Conservation (phyloP, 306 rosid species). For the Fragaria iinumae region DNA sequence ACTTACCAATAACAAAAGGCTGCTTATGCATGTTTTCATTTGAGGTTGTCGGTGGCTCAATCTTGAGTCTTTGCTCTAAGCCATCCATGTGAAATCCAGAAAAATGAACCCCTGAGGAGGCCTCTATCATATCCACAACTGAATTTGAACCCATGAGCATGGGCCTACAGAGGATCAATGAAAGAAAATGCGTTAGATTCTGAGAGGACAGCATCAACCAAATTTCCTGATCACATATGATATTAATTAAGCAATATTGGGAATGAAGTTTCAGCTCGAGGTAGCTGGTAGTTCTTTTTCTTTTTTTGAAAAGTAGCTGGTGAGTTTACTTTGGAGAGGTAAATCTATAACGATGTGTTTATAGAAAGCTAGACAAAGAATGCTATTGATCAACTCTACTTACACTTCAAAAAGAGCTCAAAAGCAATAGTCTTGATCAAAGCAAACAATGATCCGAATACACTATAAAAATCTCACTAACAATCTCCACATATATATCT, state of each 20-base stretch:
- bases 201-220: not conserved
- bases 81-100: constrained; percentile 81
- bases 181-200: constrained; percentile 8
- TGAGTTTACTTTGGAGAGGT: too few relatives aligned
- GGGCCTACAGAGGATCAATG: constrained; percentile 31
- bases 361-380: too few relatives aligned
- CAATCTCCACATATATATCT: not conserved
- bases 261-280: not conserved
- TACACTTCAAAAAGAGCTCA: not conserved
- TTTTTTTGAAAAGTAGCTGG: too few relatives aligned
- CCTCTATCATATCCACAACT: constrained; percentile 74
- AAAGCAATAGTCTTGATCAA: not conserved
- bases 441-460: constrained; percentile 18
- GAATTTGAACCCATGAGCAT: constrained; percentile 63
- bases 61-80: constrained; percentile 45
- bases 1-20: constrained; percentile 89
- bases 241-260: not conserved
- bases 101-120: constrained; percentile 93
- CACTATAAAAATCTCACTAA: not conserved
- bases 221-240: not conserved
- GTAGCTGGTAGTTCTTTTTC: not conserved
- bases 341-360: too few relatives aligned
- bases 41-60: constrained; percentile 54
- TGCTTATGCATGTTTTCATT: constrained; percentile 54
- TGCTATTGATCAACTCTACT: not conserved